These are phyloP conservation scores for Rhipidocladum racemiflorum DNA, from an alignment of 176 grass and related monocot species.

Conservation along the genomic window DNA sequence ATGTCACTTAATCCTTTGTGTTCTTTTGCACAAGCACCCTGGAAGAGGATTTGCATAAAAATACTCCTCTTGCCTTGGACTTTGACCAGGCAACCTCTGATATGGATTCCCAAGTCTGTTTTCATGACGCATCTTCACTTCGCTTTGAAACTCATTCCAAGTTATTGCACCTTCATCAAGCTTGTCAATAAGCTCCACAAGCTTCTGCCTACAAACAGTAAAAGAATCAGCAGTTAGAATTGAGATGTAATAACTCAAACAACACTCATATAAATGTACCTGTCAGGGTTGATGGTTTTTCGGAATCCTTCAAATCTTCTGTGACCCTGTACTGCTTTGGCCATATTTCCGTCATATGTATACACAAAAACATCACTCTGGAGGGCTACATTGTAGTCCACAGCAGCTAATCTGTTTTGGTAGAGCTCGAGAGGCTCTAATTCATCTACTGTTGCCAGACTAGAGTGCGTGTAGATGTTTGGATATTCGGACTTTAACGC, in stretches of 20 bases:
- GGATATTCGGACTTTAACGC: conserved; percentile 67
- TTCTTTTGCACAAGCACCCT: conserved; percentile 79
- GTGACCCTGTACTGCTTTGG: conserved; percentile 89
- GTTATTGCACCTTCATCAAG: conserved; percentile 57
- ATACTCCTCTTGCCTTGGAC: conserved; percentile 72
- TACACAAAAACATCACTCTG: conserved; percentile 90
- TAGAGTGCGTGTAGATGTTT: conserved; percentile 77
- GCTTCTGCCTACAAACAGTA: conserved; percentile 50
- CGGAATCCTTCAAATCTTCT: conserved; percentile 85
- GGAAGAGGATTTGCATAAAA: conserved; percentile 99
- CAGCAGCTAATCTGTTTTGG: conserved; percentile 78
- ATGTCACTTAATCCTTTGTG: conserved; percentile 32
- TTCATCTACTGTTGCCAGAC: conserved; percentile 50
- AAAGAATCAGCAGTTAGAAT: conserved; percentile 28
- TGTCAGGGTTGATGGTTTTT: conserved; percentile 81
- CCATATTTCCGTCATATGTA: conserved; percentile 99
- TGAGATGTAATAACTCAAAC: conserved; percentile 28
- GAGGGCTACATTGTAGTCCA: conserved; percentile 87
- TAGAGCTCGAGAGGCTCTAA: conserved; percentile 59
- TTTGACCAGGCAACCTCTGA: conserved; percentile 58
- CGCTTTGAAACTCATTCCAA: conserved; percentile 58
- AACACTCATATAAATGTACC: conserved; percentile 41
- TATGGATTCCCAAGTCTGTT: conserved; percentile 76
- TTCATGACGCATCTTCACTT: conserved; percentile 66
- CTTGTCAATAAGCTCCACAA: conserved; percentile 78